A percentile compares a stretch with the other conserved stretches of the same genome.
Conservation (phyloP, 2,329 filamentous ascomycete genomes). For the Calonectria ilicicola region DNA sequence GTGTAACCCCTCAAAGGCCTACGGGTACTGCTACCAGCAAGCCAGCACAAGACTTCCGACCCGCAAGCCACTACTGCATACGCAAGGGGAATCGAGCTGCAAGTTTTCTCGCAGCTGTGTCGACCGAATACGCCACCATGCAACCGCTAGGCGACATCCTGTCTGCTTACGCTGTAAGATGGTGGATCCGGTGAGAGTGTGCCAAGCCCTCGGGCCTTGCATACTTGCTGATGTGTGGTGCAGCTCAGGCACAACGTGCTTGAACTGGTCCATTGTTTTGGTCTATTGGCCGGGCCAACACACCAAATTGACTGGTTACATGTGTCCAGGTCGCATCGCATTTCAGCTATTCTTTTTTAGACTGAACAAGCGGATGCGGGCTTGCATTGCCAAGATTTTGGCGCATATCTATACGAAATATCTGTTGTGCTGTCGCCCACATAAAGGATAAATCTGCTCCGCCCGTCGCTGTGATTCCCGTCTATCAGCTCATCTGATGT, state of each 20-base stretch:
- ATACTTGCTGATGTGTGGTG: background rate
- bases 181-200: background rate
- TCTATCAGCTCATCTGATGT: background rate
- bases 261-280: background rate
- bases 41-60: background rate
- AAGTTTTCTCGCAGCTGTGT: background rate
- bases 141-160: slow-evolving; percentile 3
- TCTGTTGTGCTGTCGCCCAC: background rate
- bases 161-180: background rate
- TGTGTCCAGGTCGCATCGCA: slow-evolving; percentile 3
- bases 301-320: background rate
- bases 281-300: background rate
- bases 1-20: background rate
- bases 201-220: background rate
- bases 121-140: background rate
- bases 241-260: background rate
- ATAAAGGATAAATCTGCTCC: slow-evolving; percentile 6
- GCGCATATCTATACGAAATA: background rate
- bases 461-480: background rate
- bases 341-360: slow-evolving; percentile 21
- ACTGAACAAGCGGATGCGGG: background rate
- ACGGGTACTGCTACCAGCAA: background rate
- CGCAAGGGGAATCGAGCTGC: background rate
- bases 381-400: slow-evolving; percentile 20
- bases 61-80: background rate